Evolutionary conservation across 768 basidiomycete species (phyloP).

Genomic region (Auricularia cornea): DNA sequence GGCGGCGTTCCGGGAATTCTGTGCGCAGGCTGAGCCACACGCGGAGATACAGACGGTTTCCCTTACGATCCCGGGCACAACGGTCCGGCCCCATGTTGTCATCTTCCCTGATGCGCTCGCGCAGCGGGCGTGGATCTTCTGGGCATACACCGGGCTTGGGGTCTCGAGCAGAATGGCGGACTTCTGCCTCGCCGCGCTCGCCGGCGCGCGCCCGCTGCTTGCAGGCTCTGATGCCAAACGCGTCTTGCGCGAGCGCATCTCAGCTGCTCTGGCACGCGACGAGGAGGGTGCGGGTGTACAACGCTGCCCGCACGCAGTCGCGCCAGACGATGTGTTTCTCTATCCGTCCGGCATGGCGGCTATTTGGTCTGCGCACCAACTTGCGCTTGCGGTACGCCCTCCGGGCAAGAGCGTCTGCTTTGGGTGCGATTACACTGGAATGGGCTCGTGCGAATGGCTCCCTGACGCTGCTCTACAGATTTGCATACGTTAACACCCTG

Average conservation of each 20-base stretch:
- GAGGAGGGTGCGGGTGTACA: too few species aligned
- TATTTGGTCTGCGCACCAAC: conserved; percentile 41
- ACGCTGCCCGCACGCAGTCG: too few species aligned
- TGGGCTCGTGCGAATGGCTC: too few species aligned
- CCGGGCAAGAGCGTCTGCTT: conserved; percentile 36
- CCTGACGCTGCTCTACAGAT: conserved; percentile 19
- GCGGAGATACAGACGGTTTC: conserved; percentile 15
- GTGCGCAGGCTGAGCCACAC: conserved; percentile 13
- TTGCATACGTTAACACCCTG: conserved; percentile 45
- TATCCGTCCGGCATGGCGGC: conserved; percentile 47
- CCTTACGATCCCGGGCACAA: not conserved
- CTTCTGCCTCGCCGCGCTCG: conserved; percentile 20
- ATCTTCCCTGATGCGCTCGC: conserved; percentile 29
- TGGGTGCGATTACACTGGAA: conserved; percentile 36
- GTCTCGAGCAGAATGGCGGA: conserved; percentile 41
- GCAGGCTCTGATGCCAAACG: too few species aligned
- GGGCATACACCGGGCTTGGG: conserved; percentile 45
- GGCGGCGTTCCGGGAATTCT: conserved; percentile 28
- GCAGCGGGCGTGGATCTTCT: conserved; percentile 36
- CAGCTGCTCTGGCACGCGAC: not conserved
- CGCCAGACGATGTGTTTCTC: conserved; percentile 38
- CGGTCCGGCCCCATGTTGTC: conserved; percentile 29
- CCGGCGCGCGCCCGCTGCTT: not conserved
- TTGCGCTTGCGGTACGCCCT: conserved; percentile 23
- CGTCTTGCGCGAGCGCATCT: conserved; percentile 4